Base-by-base conservation (phyloP, 805 yeast species). In the Candida sanyiensis region DNA sequence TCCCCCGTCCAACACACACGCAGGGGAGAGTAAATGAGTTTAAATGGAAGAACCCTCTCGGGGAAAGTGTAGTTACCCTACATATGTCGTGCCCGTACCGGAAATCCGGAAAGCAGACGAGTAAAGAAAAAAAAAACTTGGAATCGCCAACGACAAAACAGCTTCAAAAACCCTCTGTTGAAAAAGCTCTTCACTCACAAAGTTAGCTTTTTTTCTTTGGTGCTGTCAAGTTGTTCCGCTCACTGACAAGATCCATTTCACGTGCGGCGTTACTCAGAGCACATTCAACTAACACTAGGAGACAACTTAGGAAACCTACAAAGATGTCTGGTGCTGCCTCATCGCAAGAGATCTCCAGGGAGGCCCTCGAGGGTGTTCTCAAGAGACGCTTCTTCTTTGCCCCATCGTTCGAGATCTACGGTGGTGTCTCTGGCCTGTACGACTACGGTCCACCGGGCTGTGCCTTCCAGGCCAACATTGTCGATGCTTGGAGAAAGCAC, bases 371-470 rank as follows among this genome's bases (percentile, higher is more conserved):
- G 64, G 80, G 83, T 62, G 86, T 89, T 42, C 70, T 93, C 55
- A 93, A 90, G 65, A 82, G 97, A 64, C 79, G 99, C 61, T 93
- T 93, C 71, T 93, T 93, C 67, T 94, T 77, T 62, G 96, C 97
- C 13, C 99, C 99, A 49, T 81, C 97, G 25, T 93, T 93, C 57
- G 98, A 93, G 61, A 77, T 90, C 48, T 93, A 93, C 63, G 98
- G 98, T 52, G 98, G 98, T 63, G 97, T 93, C 33, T 85, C 96
- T 35, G 99, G 99, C 50, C 73, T 93, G 43, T 93, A 86, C 63
- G 99, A 93, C 63, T 93, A 89, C 61, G 99, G 99, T 69, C 99
- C 99, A 47, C 97, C 98, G 62, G 98, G 98, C 47, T 90, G 97
- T 70, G 94, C 97, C 10, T 77, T 93, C 66, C 97, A 90, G 71